These are phyloP conservation scores for Phytophthora pinifolia DNA, from an alignment of 352 stramenopile species.

Conservation along the genomic window DNA sequence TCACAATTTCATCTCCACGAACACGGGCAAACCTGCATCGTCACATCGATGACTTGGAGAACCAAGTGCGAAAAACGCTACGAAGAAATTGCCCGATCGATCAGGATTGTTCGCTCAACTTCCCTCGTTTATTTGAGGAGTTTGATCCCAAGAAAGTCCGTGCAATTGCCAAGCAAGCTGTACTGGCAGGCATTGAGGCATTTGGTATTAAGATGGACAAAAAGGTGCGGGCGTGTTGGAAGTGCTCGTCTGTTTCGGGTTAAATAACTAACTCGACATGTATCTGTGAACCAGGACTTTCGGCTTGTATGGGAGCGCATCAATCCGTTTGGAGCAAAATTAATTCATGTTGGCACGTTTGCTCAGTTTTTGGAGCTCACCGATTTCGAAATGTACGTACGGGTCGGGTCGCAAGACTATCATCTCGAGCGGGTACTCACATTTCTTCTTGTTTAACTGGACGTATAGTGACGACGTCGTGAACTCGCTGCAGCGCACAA, in stretches of 20 bases:
- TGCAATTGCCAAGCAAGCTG: slow-evolving; percentile 45
- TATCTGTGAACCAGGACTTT: slow-evolving; percentile 45
- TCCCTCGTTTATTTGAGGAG: slow-evolving; percentile 70
- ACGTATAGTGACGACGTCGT: slow-evolving; percentile 61
- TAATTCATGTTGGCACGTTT: slow-evolving; percentile 58
- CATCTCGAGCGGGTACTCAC: not conserved
- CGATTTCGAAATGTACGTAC: slow-evolving; percentile 66
- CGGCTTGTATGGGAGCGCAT: slow-evolving; percentile 69
- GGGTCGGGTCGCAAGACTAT: slow-evolving; percentile 6
- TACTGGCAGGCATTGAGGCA: slow-evolving; percentile 51
- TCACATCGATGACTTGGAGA: slow-evolving; percentile 70
- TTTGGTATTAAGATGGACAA: slow-evolving; percentile 79
- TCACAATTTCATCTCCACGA: slow-evolving; percentile 40
- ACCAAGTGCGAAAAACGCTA: slow-evolving; percentile 67
- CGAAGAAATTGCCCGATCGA: slow-evolving; percentile 74
- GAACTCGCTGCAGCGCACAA: slow-evolving; percentile 57
- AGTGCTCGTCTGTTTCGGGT: not conserved
- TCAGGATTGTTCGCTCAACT: slow-evolving; percentile 76
- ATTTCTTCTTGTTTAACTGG: slow-evolving; percentile 6
- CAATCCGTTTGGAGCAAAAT: slow-evolving; percentile 56
- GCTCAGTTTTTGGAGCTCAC: slow-evolving; percentile 73
- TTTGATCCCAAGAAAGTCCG: slow-evolving; percentile 74
- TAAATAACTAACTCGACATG: slow-evolving; percentile 1
- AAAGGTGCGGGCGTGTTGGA: slow-evolving; percentile 42
- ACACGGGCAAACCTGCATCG: slow-evolving; percentile 40